Evolutionary conservation across 257 asterid genomes (phyloP), one percentile per base, ranked within the genome.

Genomic region (Solanum piurae): DNA sequence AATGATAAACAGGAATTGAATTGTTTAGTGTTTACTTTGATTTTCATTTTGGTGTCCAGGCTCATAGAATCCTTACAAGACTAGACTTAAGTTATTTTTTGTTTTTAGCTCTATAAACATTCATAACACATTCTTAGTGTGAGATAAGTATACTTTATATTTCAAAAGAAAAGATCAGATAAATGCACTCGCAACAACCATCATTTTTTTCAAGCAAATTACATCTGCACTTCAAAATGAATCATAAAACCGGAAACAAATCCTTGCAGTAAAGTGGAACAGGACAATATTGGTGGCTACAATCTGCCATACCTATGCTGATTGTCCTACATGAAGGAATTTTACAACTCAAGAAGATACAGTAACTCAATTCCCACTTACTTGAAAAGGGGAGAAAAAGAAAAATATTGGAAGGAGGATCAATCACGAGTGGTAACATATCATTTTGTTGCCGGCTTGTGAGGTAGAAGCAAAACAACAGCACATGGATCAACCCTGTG

Each of bases 281-380:
- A n/a, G 87, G 88, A 83, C 75, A 66, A 72, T 29, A 21, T 16
- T 74, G 89, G 90, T 86, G 64, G 86, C 31, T 38, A 72, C 40
- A 83, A 82, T 82, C 86, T 64, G 90, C 89, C 87, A 88, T 36
- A 52, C 64, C 52, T 34, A 84, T 49, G 88, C 90, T 74, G 89
- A 60, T 86, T 55, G 55, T 79, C 27, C 21, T 87, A 87, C 76
- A 88, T 44, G 20, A 60, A 31, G 89, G 52, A 62, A 86, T 86
- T 86, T 34, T 55, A 76, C 69, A 74, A 83, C 21, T 60, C 88
- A 40, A 83, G 84, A 75, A 83, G 86, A 31, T 21, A 69, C 60
- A 36, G 55, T 71, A 44, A 80, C 62, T 73, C 37, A 25, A 40
- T 12, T 29, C n/a, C 87, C 85, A 36, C 60, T 27, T 58, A n/a